Conservation (phyloP, 495 filamentous ascomycete genomes). For the Cercophora newfieldiana region DNA sequence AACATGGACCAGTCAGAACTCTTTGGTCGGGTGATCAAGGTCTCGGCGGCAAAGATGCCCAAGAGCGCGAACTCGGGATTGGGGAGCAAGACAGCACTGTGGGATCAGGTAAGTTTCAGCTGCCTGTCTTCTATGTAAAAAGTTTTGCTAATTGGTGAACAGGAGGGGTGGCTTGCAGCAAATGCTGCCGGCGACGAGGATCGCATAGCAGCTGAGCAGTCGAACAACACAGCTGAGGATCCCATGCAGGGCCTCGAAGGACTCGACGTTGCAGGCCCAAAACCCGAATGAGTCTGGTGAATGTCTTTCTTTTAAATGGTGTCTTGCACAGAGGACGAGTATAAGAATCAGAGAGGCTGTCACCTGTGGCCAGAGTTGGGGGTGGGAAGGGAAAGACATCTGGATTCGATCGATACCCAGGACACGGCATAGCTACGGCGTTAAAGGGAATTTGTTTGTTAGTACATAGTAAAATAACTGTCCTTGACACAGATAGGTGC, state of each 20-base stretch:
- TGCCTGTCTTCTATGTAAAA: not conserved
- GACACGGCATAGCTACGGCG: constrained; percentile 47
- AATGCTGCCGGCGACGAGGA: constrained; percentile 90
- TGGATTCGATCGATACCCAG: constrained; percentile 7
- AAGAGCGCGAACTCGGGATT: constrained; percentile 85
- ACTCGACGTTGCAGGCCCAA: constrained; percentile 89
- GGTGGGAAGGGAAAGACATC: not conserved
- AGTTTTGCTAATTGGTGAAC: constrained; percentile 17
- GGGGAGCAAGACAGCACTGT: constrained; percentile 92
- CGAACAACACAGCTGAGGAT: constrained; percentile 62
- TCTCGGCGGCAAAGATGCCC: constrained; percentile 86
- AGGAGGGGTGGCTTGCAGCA: constrained; percentile 94
- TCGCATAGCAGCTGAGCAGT: constrained; percentile 60
- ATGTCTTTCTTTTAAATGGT: not conserved
- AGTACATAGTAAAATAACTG: constrained; percentile 18
- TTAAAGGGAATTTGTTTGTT: constrained; percentile 29
- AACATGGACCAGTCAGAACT: constrained; percentile 98
- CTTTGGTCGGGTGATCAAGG: constrained; percentile 90
- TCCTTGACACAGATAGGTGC: constrained; percentile 5
- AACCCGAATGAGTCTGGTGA: constrained; percentile 58
- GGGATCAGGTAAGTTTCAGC: constrained; percentile 78
- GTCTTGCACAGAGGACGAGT: not conserved
- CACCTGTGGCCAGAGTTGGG: not conserved
- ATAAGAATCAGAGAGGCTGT: not conserved
- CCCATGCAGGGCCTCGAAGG: constrained; percentile 96